Base-by-base conservation (phyloP, 2,329 filamentous ascomycete genomes). In the Penicillium sclerotiorum region DNA sequence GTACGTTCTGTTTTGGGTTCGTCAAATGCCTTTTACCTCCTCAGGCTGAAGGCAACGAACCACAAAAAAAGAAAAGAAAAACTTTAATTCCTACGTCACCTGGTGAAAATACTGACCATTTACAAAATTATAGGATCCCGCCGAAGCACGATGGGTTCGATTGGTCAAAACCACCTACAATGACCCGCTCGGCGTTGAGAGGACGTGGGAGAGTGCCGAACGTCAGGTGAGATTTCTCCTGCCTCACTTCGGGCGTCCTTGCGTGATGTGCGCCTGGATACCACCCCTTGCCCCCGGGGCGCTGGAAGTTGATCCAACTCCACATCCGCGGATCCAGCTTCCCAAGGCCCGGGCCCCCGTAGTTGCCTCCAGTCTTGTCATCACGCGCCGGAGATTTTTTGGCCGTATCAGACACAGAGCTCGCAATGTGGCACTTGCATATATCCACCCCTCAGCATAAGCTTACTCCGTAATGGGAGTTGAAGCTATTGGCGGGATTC, bases 171-270 rank as follows among this genome's bases (percentile, higher is more conserved):
- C 68, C 9, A 74, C 66, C 3, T 77, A 76, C 53, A 58, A 57
- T 25, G 74, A 77, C 52, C 74, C 74, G 0, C 55, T 71, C 20
- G 74, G 74, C 5, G 65, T 72, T 7, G 56, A 71, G 48, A 63
- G 74, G 44, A 70, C 68, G 13, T 77, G 74, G 74, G 74, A 77
- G 54, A 72, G 71, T 6, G 72, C 71, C 4, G 73, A 77, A 55
- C 63, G 74, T 50, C 68, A 68, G 66, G 73, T 76, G 55, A 55
- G 64, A 44, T 37, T 18, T 27, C 20, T 30, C 37, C 35, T 22
- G 32, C 46, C 45, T 44, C 20, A 38, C 28, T 28, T 53, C 40
- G 30, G 32, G 28, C 35, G 13, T 40, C 45, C 36, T 20, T 49
- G 18, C 38, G 39, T 41, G 41, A 30, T 43, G 25, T n/a, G n/a